Base-by-base conservation (phyloP, 192 early-diverging fungal genomes). In the Cladochytrium replicatum region DNA sequence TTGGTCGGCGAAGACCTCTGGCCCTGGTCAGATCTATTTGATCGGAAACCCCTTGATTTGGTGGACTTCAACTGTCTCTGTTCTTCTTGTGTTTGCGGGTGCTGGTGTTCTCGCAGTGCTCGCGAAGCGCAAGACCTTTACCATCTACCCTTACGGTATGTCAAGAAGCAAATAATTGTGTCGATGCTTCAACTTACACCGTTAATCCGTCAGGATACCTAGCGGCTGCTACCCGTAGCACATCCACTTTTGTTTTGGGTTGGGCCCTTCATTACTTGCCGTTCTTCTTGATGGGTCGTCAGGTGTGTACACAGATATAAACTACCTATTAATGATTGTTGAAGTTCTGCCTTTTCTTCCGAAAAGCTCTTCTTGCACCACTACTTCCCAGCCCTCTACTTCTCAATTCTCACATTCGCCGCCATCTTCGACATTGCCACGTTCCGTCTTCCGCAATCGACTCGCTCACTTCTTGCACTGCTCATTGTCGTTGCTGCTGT, bases 311-410 rank as follows among this genome's bases (percentile, higher is more conserved):
- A 19, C 4, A 29, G 50, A 2, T 17, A 6, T 19, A 27, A 30
- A 19, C 25, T 27, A 23, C 9, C 2, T 29, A 8, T 31, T 17
- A 11, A 8, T 30, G 3, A 3, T 31, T 22, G 25, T 37, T 61
- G 27, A 19, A 45, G 4, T 3, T 38, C 26, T 15, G 41, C 29
- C 2, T 7, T 41, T 11, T 15, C 0, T 13, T 53, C 22, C 4
- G 21, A 23, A 2, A 31, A 69, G 64, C 69, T 89, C 30, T 93
- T 97, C 63, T 63, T 92, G 30, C 91, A 95, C 58, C 91, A 97
- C 55, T 97, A 95, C 58, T 74, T 93, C n/a, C 91, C 93, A 3
- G 83, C 91, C 6, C 71, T 94, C 7, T 93, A 90, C 68, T 86
- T 93, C 61, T 75, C 80, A 22, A 74, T 93, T 45, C 68, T 96